These are phyloP conservation scores for Emmonsia crescens DNA, from an alignment of 2,329 filamentous ascomycete genomes.

Conservation along the genomic window DNA sequence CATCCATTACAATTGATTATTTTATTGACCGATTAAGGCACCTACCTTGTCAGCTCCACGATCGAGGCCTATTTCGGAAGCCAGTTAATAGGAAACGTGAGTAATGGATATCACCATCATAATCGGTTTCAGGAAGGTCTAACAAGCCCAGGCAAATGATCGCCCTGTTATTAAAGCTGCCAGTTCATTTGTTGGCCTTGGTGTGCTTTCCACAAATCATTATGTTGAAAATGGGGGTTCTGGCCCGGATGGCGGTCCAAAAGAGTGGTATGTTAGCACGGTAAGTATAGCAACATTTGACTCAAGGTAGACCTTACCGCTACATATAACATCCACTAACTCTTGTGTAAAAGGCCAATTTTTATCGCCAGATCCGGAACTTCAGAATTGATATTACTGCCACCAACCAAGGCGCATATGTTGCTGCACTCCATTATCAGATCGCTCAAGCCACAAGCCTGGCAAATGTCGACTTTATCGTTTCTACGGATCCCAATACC, in stretches of 20 bases:
- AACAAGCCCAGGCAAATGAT: background rate
- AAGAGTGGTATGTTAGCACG: conserved; percentile 61
- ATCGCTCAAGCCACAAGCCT: conserved; percentile 9
- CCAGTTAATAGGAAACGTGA: conserved; percentile 13
- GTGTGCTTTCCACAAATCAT: conserved; percentile 69
- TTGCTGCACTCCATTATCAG: conserved; percentile 15
- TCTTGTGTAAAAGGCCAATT: conserved; percentile 10
- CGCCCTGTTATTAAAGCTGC: conserved; percentile 38
- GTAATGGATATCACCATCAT: conserved; percentile 24
- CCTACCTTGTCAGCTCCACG: conserved; percentile 13
- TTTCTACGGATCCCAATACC: background rate
- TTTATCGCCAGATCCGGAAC: conserved; percentile 13
- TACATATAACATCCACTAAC: background rate
- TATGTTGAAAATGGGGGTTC: conserved; percentile 38
- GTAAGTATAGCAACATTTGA: background rate
- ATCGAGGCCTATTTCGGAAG: conserved; percentile 14
- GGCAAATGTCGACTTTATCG: conserved; percentile 1
- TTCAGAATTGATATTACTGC: conserved; percentile 19
- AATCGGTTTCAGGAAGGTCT: background rate
- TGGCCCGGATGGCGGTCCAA: conserved; percentile 39
- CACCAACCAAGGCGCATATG: conserved; percentile 31
- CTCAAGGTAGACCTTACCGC: background rate
- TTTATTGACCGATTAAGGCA: conserved; percentile 23
- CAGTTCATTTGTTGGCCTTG: conserved; percentile 62
- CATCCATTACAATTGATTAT: background rate